Conservation (phyloP, 2,329 filamentous ascomycete genomes). For the Penicillium fuscoglaucum region DNA sequence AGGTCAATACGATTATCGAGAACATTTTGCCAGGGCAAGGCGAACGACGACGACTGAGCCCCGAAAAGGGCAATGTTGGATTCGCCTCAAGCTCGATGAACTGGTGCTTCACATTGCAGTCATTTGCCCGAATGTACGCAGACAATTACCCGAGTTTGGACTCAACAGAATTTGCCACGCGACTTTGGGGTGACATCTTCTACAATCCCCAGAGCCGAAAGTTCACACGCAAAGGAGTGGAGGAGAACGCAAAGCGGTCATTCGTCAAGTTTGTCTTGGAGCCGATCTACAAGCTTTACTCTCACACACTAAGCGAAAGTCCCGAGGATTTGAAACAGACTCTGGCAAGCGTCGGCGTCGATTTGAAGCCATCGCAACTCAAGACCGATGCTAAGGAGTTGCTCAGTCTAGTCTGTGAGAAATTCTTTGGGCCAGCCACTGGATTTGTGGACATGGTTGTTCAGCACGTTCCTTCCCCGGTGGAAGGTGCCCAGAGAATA, state of each 20-base stretch:
- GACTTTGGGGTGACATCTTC: slow-evolving; percentile 95
- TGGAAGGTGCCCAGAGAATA: slow-evolving; percentile 72
- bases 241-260: slow-evolving; percentile 76
- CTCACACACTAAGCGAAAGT: slow-evolving; percentile 88
- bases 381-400: slow-evolving; percentile 86
- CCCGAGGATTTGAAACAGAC: slow-evolving; percentile 80
- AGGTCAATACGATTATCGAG: slow-evolving; percentile 95
- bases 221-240: slow-evolving; percentile 83
- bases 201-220: slow-evolving; percentile 88
- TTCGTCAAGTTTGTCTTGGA: slow-evolving; percentile 96
- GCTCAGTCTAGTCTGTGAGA: slow-evolving; percentile 83
- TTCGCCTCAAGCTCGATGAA: slow-evolving; percentile 92
- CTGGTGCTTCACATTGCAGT: slow-evolving; percentile 94
- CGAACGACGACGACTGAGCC: slow-evolving; percentile 77
- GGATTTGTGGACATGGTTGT: slow-evolving; percentile 97
- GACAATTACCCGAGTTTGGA: slow-evolving; percentile 83
- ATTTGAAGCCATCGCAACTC: slow-evolving; percentile 87
- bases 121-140: slow-evolving; percentile 95
- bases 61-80: slow-evolving; percentile 96
- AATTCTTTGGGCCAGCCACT: slow-evolving; percentile 87
- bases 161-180: slow-evolving; percentile 74
- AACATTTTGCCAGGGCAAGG: slow-evolving; percentile 79
- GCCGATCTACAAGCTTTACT: slow-evolving; percentile 96
- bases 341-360: slow-evolving; percentile 75
- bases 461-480: slow-evolving; percentile 82